Evolutionary conservation across 305 asterid genomes (phyloP), one percentile per base, ranked within the genome.

Genomic region (Fraxinus floribunda): DNA sequence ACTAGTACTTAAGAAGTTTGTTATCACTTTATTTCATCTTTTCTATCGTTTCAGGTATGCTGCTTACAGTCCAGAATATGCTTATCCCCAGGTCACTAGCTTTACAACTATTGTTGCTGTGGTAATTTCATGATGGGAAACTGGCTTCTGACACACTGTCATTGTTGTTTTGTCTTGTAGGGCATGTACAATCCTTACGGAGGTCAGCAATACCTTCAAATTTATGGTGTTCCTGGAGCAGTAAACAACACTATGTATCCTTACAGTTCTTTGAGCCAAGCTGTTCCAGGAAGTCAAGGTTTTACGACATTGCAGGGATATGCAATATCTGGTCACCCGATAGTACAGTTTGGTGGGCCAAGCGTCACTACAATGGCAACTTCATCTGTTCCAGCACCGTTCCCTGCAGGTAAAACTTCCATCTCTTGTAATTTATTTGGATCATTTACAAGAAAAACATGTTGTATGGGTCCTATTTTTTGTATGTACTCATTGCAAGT

Each of bases 171-270:
- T 84, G 15, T 82, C 71, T 80, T 76, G 71, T 84, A 96, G 99
- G 98, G 98, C 74, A 88, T 93, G 77, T 94, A 96, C 91, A 94
- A 82, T 89, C 97, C 98, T 75, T 96, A 93, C 74, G 97, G 92
- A 83, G 90, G 89, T 89, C 99, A 96, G 89, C 99, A 94, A 82
- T 96, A 90, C 89, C 92, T 96, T 88, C 99, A 90, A 3, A 66
- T 96, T 80, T 94, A 93, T 84, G 97, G 98, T 60, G 84, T 94
- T 79, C 98, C 97, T 80, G 97, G 98, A 84, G 68, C 97, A 70
- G 90, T 85, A 80, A 90, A 89, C 90, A 68, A 98, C 79, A 76
- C 92, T 32, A 85, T 93, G 93, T 93, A 89, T 86, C 97, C 99
- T 82, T 94, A 92, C 87, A 88, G 85, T 87, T 98, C 93, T 84